A percentile compares a stretch with the other conserved stretches of the same genome.
Conservation (phyloP, 306 rosid species). For the Spatholobus suberectus region DNA sequence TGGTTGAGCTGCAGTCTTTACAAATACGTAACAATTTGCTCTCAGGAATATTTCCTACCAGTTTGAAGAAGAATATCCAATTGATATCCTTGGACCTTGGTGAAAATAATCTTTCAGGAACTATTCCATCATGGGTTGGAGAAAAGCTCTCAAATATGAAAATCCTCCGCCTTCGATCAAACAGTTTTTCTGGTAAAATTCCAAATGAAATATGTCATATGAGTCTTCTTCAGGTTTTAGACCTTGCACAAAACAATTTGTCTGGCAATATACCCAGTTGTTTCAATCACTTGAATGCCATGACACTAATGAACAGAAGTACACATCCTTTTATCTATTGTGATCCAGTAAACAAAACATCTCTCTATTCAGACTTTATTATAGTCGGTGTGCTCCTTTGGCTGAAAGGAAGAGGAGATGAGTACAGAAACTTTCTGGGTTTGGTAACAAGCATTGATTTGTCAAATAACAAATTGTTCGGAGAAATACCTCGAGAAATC, state of each 20-base stretch:
- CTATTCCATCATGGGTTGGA: background rate
- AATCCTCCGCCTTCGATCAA: slow-evolving; percentile 9
- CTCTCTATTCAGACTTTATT: too few relatives aligned
- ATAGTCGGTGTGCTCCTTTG: background rate
- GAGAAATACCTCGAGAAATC: background rate
- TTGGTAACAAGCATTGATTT: slow-evolving; percentile 7
- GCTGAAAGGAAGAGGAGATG: background rate
- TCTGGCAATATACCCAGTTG: slow-evolving; percentile 34
- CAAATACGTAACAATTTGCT: background rate
- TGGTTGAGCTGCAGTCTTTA: background rate
- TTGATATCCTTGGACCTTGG: slow-evolving; percentile 10
- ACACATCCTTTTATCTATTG: too few relatives aligned
- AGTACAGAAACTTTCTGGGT: background rate
- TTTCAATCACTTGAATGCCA: slow-evolving; percentile 36
- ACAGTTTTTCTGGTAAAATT: background rate
- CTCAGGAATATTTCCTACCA: background rate
- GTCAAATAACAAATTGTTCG: background rate
- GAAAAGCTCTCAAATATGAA: background rate
- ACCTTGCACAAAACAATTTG: slow-evolving; percentile 37
- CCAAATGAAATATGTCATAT: background rate
- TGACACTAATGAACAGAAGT: slow-evolving; percentile 9
- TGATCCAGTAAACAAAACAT: too few relatives aligned
- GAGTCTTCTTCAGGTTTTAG: slow-evolving; percentile 15
- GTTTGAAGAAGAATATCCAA: background rate
- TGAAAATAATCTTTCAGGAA: background rate